Evolutionary conservation across 139 green algal species (phyloP), one percentile per base, ranked within the genome.

Genomic region (Picochlorum sp.): DNA sequence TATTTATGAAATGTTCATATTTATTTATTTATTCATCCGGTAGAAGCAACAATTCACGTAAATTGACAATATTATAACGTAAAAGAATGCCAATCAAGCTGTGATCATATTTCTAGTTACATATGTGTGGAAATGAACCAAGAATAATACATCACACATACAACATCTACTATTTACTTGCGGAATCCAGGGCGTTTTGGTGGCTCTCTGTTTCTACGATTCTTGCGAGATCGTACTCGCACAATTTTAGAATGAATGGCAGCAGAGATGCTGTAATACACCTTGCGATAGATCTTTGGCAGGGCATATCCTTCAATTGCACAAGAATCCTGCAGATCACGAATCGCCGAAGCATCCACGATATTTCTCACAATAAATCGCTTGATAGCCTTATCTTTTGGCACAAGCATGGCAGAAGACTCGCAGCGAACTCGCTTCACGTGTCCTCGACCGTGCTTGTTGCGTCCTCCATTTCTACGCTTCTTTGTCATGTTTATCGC

Each of bases 341-440:
- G 89, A 61, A 99, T 90, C 51, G 93, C 93, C 12, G 88, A 96
- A 30, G 90, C 88, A 61, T 98, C 93, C 60, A 99, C 93, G 49
- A 97, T 96, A 69, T 94, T 92, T 10, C 47, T 65, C 50, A 99
- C 93, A 26, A 98, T 90, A 77, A 96, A 99, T 44, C 93, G 79
- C 89, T 98, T 99, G 78, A 99, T 94, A 39, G 93, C 93, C 80
- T 99, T 99, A 75, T 99, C 93, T 81, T 96, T 97, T 50, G 90
- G 83, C 50, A 96, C 89, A 73, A 97, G 77, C 39, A 88, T 83
- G 47, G 85, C 90, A 24, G 84, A 94, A n/a, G 85, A 78, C 78
- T 97, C 90, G 81, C 90, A 97, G 59, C 89, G 79, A 49, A 97
- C 90, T 50, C 90, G 83, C 55, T 78, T 85, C 33, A 93, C 84